Evolutionary conservation across 305 asterid genomes (phyloP).

Genomic region (Solanum hybrid): DNA sequence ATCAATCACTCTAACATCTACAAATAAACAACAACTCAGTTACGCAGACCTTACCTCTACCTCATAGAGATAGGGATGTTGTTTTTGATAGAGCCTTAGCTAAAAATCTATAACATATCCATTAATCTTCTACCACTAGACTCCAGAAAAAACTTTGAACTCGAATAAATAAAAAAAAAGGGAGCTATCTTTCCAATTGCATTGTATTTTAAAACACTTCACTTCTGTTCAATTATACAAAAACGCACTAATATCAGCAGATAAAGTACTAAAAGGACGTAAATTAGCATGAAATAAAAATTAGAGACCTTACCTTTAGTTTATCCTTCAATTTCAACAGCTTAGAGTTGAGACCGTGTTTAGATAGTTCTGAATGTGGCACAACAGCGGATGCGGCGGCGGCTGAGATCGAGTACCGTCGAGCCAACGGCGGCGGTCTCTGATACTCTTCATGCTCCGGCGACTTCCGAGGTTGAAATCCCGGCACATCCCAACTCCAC

Average conservation of each 20-base stretch:
- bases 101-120: background rate
- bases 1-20: background rate
- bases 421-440: conserved; percentile 37
- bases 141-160: background rate
- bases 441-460: conserved; percentile 45
- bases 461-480: conserved; percentile 73
- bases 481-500: conserved; percentile 98
- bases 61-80: background rate
- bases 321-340: conserved; percentile 55
- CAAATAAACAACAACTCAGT: background rate
- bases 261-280: background rate
- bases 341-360: conserved; percentile 53
- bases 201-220: background rate
- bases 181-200: background rate
- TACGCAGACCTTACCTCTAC: background rate
- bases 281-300: background rate
- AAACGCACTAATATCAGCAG: background rate
- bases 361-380: conserved; percentile 43
- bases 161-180: background rate
- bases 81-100: background rate
- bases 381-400: conserved; percentile 13
- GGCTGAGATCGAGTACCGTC: conserved; percentile 75
- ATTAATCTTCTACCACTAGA: background rate
- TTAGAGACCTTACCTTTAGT: conserved; percentile 44
- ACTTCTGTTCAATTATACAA: background rate